These are phyloP conservation scores for Polytrichum formosum DNA, from an alignment of 225 moss, liverwort and hornwort genomes.

Conservation along the genomic window DNA sequence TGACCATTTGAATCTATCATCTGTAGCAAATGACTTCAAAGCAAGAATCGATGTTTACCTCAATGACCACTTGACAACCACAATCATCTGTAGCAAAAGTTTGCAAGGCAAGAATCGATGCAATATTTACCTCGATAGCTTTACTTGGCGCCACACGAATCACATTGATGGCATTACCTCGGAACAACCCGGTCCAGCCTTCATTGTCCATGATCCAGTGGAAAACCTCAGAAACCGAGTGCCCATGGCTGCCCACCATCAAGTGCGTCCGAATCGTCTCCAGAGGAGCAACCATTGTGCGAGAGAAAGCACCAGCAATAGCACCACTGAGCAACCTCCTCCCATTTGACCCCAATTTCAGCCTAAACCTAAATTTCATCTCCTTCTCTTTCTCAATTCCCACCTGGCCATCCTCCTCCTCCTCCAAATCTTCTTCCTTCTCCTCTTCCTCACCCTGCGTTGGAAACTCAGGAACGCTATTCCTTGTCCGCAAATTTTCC, in stretches of 20 bases:
- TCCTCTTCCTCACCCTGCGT: constrained; percentile 7
- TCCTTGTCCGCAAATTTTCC: constrained; percentile 12
- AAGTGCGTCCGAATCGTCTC: constrained; percentile 81
- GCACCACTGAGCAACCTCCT: constrained; percentile 75
- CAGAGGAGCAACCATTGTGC: constrained; percentile 74
- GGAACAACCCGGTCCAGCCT: constrained; percentile 76
- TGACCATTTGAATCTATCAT: no score
- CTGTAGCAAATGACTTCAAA: not conserved
- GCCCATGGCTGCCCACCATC: constrained; percentile 75
- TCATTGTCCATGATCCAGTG: constrained; percentile 67
- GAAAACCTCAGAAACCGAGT: constrained; percentile 47
- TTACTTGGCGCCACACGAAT: constrained; percentile 83
- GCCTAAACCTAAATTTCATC: constrained; percentile 44
- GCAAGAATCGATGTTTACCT: constrained; percentile 33
- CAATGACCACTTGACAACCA: no score
- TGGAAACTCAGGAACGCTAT: constrained; percentile 24
- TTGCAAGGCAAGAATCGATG: not conserved
- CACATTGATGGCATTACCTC: constrained; percentile 79
- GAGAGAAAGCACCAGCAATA: constrained; percentile 77
- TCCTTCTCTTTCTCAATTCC: constrained; percentile 13
- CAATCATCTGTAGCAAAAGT: no score
- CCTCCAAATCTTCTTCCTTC: constrained; percentile 20
- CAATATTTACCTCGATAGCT: constrained; percentile 62
- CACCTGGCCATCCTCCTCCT: constrained; percentile 16
- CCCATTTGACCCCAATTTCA: constrained; percentile 67